Evolutionary conservation across 352 stramenopile species (phyloP), one percentile per base, ranked within the genome.

Genomic region (Phytopythium delawarense): DNA sequence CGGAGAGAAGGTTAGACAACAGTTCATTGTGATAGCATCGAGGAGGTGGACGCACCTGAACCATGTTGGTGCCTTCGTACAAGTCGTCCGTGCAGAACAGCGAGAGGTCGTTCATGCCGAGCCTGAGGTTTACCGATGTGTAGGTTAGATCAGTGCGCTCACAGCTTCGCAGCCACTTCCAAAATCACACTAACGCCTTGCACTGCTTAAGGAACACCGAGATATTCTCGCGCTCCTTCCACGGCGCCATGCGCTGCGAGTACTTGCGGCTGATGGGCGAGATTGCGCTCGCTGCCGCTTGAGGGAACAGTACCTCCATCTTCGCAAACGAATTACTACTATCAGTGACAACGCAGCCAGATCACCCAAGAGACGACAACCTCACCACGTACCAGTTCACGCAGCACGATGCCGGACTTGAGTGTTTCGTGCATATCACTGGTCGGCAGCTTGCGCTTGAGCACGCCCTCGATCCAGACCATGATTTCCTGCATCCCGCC

Each of bases 211-310:
- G 74, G 59, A 92, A 94, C 34, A 94, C 73, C 0, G 82, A 87
- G 48, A 92, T 94, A 57, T 94, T 92, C 59, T 94, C 85, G 5
- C 85, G 71, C 59, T 94, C 85, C 59, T 92, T 94, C 85, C 85
- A 94, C 35, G 85, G 83, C 32, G 85, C 85, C 81, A 92, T 88
- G 32, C 70, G 72, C 35, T 65, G 65, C 30, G 71, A 80, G 72
- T 92, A 94, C 7, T 76, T 87, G 23, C 85, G 82, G 40, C 79
- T 92, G 69, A 90, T 92, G 0, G 80, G 83, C n/a, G 78, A 89
- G 32, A 76, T 73, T 18, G 72, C 79, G 44, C 81, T 75, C 35
- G 69, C 77, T 16, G 61, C 61, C 18, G 53, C 53, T 11, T 80
- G 69, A 11, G 84, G 84, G 34, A 87, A 90, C 6, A 92, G 65